These are phyloP conservation scores for Trichocladium uniseriatum DNA, from an alignment of 495 filamentous ascomycete species.

Conservation along the genomic window DNA sequence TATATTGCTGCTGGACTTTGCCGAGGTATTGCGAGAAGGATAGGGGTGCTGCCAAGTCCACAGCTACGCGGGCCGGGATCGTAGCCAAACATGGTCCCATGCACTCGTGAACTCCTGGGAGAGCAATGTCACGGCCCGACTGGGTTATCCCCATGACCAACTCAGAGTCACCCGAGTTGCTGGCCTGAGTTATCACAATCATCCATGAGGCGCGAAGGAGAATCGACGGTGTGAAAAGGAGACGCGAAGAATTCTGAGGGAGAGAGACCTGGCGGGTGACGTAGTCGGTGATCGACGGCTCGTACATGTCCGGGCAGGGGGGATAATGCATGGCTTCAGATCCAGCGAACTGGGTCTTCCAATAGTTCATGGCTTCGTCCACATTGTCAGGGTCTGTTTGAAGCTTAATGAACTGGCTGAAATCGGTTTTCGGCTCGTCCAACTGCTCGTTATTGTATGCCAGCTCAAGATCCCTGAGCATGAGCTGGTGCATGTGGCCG, in stretches of 20 bases:
- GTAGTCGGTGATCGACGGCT: background rate
- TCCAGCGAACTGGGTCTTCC: background rate
- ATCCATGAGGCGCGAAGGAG: background rate
- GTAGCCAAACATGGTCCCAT: background rate
- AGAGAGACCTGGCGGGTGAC: background rate
- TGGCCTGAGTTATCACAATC: background rate
- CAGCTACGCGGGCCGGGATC: background rate
- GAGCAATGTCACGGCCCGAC: background rate
- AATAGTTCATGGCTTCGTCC: background rate
- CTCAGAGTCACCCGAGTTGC: background rate
- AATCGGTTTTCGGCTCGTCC: background rate
- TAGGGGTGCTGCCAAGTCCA: background rate
- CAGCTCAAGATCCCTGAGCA: conserved; percentile 13
- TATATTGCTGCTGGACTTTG: background rate
- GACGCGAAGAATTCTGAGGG: background rate
- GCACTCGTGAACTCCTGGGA: background rate
- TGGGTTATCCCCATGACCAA: background rate
- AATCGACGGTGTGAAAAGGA: background rate
- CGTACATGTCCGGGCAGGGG: background rate
- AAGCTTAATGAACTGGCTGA: background rate
- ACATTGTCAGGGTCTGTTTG: background rate
- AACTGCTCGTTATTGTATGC: background rate
- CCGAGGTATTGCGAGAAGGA: background rate
- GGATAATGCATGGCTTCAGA: background rate
- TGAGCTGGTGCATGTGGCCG: conserved; percentile 24